Evolutionary conservation across 371 early-diverging fungal genomes (phyloP).

Genomic region (Mucor piriformis): DNA sequence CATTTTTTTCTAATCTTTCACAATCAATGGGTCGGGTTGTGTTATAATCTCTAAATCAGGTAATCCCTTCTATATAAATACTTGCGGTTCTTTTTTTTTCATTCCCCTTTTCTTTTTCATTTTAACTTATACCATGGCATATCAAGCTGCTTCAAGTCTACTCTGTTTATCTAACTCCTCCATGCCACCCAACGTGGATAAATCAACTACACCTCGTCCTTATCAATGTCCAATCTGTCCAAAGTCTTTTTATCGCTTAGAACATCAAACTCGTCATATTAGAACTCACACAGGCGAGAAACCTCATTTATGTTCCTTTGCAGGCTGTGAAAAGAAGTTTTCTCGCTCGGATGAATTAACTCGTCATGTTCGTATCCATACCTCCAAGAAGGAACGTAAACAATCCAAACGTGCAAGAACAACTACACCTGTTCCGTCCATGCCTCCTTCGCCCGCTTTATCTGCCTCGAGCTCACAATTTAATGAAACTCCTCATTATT

Average conservation of each 20-base stretch:
- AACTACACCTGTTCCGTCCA: constrained; percentile 7
- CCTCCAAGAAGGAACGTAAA: constrained; percentile 40
- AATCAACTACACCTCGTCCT: constrained; percentile 57
- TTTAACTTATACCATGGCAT: constrained; percentile 23
- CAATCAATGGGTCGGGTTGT: constrained; percentile 7
- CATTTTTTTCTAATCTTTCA: constrained; percentile 7
- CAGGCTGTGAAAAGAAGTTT: constrained; percentile 77
- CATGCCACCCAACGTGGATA: constrained; percentile 25
- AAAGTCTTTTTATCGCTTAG: constrained; percentile 68
- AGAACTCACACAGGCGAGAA: constrained; percentile 86
- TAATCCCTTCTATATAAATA: constrained; percentile 23
- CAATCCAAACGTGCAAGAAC: constrained; percentile 24
- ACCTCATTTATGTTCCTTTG: constrained; percentile 74
- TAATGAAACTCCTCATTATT: constrained; percentile 27
- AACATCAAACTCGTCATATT: constrained; percentile 78
- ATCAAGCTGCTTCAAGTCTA: constrained; percentile 39
- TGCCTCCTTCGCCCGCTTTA: constrained; percentile 55
- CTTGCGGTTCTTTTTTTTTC: not conserved
- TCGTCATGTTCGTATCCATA: constrained; percentile 66
- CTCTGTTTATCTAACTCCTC: constrained; percentile 36
- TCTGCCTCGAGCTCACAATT: constrained; percentile 34
- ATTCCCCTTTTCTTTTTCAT: constrained; percentile 8
- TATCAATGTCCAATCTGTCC: constrained; percentile 69
- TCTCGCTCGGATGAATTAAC: constrained; percentile 74
- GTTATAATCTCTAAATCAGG: constrained; percentile 12